Conservation (phyloP, 768 basidiomycete species). For the Hericium rajendrae region DNA sequence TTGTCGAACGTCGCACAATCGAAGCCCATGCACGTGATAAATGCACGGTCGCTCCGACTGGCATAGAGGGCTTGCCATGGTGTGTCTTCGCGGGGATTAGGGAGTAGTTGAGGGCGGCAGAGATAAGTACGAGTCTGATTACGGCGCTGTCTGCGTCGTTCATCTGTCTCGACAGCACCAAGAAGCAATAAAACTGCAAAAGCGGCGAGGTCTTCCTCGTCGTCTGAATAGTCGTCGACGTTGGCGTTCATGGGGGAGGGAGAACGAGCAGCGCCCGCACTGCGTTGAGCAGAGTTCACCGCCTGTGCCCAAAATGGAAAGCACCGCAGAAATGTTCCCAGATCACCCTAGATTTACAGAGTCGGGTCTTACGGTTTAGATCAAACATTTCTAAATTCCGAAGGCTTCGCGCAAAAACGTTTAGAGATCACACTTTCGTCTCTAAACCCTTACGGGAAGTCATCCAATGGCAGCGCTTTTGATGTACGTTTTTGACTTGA, state of each 20-base stretch:
- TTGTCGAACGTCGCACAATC: conserved; percentile 26
- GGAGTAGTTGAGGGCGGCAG: background rate
- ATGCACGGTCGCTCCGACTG: conserved; percentile 8
- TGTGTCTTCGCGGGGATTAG: conserved; percentile 3
- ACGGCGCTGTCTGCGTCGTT: background rate
- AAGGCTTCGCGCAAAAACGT: background rate
- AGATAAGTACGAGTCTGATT: background rate
- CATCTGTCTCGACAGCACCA: background rate
- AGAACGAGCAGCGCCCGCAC: background rate
- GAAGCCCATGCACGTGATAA: conserved; percentile 17
- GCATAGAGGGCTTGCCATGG: conserved; percentile 1
- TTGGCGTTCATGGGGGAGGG: background rate
- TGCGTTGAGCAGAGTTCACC: background rate
- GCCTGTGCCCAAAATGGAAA: too few species aligned
- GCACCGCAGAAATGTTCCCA: background rate
- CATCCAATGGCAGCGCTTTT: background rate
- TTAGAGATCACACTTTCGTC: background rate
- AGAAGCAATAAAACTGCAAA: background rate
- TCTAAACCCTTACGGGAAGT: background rate
- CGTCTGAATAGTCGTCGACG: background rate
- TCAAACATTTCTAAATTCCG: background rate
- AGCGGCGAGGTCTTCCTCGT: background rate
- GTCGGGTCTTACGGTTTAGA: background rate
- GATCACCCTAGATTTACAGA: background rate
- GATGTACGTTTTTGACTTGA: too few species aligned